Evolutionary conservation across 495 filamentous ascomycete species (phyloP).

Genomic region (Trichoderma orchidacearum): DNA sequence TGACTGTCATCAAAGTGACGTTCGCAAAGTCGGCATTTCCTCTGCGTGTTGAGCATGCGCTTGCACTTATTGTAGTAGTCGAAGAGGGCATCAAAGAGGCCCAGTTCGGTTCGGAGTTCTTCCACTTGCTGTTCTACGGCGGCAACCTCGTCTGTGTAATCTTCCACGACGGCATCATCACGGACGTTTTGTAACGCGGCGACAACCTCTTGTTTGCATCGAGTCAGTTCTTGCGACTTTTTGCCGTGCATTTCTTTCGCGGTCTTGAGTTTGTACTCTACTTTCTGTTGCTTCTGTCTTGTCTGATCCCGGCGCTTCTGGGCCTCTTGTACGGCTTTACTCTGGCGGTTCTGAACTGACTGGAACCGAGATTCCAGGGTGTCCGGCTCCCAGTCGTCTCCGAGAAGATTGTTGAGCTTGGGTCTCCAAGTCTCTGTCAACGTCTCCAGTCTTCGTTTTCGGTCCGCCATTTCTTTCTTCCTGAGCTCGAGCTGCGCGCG

Average conservation of each 20-base stretch:
- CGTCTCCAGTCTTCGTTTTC: slow-evolving; percentile 56
- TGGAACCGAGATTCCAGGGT: slow-evolving; percentile 64
- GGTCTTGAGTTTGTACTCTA: slow-evolving; percentile 63
- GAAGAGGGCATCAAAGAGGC: slow-evolving; percentile 44
- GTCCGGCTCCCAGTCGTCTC: slow-evolving; percentile 49
- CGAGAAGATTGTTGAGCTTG: slow-evolving; percentile 49
- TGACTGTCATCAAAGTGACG: slow-evolving; percentile 43
- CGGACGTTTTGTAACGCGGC: slow-evolving; percentile 23
- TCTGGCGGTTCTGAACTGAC: slow-evolving; percentile 41
- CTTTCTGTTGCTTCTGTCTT: slow-evolving; percentile 59
- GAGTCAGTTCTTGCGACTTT: slow-evolving; percentile 48
- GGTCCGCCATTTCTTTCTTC: slow-evolving; percentile 60
- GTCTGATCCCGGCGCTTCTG: slow-evolving; percentile 55
- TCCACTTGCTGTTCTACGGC: slow-evolving; percentile 45
- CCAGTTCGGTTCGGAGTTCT: slow-evolving; percentile 45
- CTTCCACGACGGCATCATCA: slow-evolving; percentile 18
- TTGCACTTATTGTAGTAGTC: slow-evolving; percentile 51
- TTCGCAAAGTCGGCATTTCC: slow-evolving; percentile 59
- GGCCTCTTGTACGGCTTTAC: slow-evolving; percentile 37
- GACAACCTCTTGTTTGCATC: slow-evolving; percentile 35
- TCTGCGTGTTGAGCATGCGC: slow-evolving; percentile 40
- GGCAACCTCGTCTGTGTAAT: slow-evolving; percentile 26
- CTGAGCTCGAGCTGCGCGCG: slow-evolving; percentile 66
- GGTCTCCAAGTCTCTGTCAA: slow-evolving; percentile 61
- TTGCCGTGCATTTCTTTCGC: slow-evolving; percentile 44